Conservation (phyloP, 768 basidiomycete genomes). For the Cystobasidium ongulense region DNA sequence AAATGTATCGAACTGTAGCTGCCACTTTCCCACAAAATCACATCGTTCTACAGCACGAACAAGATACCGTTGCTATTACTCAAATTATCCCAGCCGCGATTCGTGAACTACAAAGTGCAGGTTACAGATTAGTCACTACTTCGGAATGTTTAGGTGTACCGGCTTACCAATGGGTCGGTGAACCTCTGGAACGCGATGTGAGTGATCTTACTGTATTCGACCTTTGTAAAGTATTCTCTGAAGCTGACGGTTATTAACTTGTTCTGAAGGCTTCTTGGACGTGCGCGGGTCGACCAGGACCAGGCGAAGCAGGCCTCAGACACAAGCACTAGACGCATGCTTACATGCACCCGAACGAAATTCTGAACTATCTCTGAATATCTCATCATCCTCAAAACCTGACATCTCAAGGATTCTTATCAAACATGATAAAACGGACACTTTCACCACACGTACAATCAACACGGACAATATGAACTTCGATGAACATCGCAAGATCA, state of each 20-base stretch:
- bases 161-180: slow-evolving; percentile 35
- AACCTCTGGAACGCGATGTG: slow-evolving; percentile 34
- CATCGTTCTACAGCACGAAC: slow-evolving; percentile 40
- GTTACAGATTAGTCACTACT: slow-evolving; percentile 38
- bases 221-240: too few species aligned
- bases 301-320: not conserved
- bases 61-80: slow-evolving; percentile 16
- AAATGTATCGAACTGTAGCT: slow-evolving; percentile 33
- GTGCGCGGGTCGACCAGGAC: slow-evolving; percentile 14
- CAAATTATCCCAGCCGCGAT: slow-evolving; percentile 34
- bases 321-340: too few species aligned
- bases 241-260: too few species aligned
- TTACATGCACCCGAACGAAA: too few species aligned
- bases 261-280: slow-evolving; percentile 18
- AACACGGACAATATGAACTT: too few species aligned
- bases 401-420: too few species aligned
- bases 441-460: too few species aligned
- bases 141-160: slow-evolving; percentile 35
- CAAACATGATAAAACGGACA: too few species aligned
- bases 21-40: slow-evolving; percentile 21
- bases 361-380: too few species aligned
- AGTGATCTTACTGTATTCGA: too few species aligned
- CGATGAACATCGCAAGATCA: too few species aligned
- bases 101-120: slow-evolving; percentile 24
- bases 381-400: too few species aligned